Base-by-base conservation (phyloP, 257 asterid species). In the Scutellaria galericulata region DNA sequence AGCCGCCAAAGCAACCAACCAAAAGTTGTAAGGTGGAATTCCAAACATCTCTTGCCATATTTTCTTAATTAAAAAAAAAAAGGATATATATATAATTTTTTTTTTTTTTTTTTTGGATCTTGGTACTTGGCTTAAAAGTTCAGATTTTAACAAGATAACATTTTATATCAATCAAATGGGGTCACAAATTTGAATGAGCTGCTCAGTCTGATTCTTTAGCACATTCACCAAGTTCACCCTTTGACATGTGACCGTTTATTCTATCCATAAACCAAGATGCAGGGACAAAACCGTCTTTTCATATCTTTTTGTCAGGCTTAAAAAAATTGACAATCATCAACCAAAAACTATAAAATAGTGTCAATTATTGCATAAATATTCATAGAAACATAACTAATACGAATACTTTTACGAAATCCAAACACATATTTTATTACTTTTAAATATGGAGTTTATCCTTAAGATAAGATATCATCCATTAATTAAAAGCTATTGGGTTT, bases 111-210 rank as follows among this genome's bases (percentile, higher is more conserved):
- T n/a, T n/a, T n/a, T n/a, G n/a, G n/a, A n/a, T 44, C 37, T 31
- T 31, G 37, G 50, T 55, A 55, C 80, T 81, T 81, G 70, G 78
- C 85, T 77, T 77, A 20, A 73, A 81, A 77, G 80, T 66, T 74
- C 80, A 81, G 76, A 81, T 70, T 70, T 56, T 68, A 44, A 60
- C 2, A 20, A 69, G 75, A 74, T 81, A 81, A 77, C n/a, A 14
- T 81, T 68, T 57, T 62, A 40, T 13, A 66, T 55, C 39, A 48
- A 24, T 68, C 1, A 20, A 79, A 31, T 60, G 50, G 80, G 79
- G 77, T 60, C 68, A 67, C 50, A 7, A 37, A 40, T 18, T 22
- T 65, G 59, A 51, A 66, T 70, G 66, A 75, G 80, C 40, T 65
- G 71, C 71, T 27, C 55, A 24, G 58, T 75, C 79, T 50, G 74